Evolutionary conservation across 768 basidiomycete species (phyloP).

Genomic region (Kwoniella pini): DNA sequence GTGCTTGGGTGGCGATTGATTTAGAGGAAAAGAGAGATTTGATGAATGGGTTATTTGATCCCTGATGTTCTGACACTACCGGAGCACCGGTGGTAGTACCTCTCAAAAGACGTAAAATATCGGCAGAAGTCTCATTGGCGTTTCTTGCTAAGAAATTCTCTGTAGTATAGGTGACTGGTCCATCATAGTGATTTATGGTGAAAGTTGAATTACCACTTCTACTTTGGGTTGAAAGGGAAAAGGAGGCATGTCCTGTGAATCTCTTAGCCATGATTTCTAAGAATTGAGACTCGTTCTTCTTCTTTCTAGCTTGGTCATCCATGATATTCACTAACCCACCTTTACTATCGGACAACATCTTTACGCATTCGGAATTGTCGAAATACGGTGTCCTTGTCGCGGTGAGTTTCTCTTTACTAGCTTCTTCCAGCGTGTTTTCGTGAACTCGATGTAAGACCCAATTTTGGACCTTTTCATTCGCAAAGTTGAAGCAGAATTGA

Average conservation of each 20-base stretch:
- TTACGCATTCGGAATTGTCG: conserved; percentile 86
- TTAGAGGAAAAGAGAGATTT: conserved; percentile 84
- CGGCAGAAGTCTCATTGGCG: conserved; percentile 83
- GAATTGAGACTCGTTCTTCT: conserved; percentile 93
- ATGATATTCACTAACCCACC: conserved; percentile 95
- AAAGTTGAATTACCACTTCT: conserved; percentile 81
- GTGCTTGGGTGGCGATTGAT: conserved; percentile 86
- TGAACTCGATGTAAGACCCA: conserved; percentile 79
- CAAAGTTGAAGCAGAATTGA: conserved; percentile 94
- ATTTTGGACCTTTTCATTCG: conserved; percentile 84
- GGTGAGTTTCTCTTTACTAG: conserved; percentile 73
- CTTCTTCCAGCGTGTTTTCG: conserved; percentile 78
- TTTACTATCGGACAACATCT: conserved; percentile 78
- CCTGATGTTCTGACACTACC: conserved; percentile 61
- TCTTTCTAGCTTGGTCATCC: conserved; percentile 91
- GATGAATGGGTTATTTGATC: conserved; percentile 87
- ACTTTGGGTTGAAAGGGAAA: conserved; percentile 76
- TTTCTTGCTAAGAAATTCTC: conserved; percentile 89
- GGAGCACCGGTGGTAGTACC: conserved; percentile 58
- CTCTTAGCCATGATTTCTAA: conserved; percentile 90
- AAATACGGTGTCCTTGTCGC: conserved; percentile 67
- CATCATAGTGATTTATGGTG: conserved; percentile 87
- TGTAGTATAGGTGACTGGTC: conserved; percentile 85
- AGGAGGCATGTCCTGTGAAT: conserved; percentile 89
- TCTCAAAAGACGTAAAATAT: conserved; percentile 85